Conservation (phyloP, 2,329 filamentous ascomycete genomes). For the Cryphonectria parasitica region DNA sequence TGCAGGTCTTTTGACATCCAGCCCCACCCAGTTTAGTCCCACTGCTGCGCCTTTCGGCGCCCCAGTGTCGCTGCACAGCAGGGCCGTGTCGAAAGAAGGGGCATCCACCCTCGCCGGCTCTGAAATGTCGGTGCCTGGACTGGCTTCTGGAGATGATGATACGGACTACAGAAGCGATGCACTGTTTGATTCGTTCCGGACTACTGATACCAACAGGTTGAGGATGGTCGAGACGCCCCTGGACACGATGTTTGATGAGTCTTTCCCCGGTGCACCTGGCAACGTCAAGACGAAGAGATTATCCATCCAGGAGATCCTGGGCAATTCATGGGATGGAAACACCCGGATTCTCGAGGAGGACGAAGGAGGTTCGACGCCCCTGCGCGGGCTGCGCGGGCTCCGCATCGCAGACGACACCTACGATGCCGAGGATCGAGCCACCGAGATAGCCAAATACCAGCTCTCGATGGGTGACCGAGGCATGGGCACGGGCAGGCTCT, state of each 20-base stretch:
- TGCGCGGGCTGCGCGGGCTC: conserved; percentile 43
- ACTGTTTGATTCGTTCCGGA: conserved; percentile 76
- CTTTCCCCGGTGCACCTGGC: conserved; percentile 63
- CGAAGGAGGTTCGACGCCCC: conserved; percentile 58
- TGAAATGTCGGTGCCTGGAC: conserved; percentile 67
- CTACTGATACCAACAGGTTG: conserved; percentile 67
- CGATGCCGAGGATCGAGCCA: conserved; percentile 31
- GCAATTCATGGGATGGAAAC: conserved; percentile 57
- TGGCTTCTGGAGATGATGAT: conserved; percentile 73
- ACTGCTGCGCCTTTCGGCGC: conserved; percentile 37
- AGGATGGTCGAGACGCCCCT: conserved; percentile 71
- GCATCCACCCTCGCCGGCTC: conserved; percentile 71
- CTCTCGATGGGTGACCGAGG: conserved; percentile 37
- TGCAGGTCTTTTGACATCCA: conserved; percentile 42
- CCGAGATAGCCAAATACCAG: conserved; percentile 26
- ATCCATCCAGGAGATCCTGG: conserved; percentile 63
- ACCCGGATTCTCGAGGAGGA: conserved; percentile 67
- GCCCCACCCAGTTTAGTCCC: conserved; percentile 48
- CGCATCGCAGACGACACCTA: conserved; percentile 31
- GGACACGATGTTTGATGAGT: conserved; percentile 82
- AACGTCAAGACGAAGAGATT: conserved; percentile 58
- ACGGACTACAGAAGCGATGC: conserved; percentile 80
- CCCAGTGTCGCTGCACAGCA: conserved; percentile 45
- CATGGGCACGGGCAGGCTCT: conserved; percentile 55
- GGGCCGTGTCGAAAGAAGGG: conserved; percentile 50